phyloP scores from a whole-genome alignment of 345 rosid genomes.

The Lagerstroemia speciosa region DNA sequence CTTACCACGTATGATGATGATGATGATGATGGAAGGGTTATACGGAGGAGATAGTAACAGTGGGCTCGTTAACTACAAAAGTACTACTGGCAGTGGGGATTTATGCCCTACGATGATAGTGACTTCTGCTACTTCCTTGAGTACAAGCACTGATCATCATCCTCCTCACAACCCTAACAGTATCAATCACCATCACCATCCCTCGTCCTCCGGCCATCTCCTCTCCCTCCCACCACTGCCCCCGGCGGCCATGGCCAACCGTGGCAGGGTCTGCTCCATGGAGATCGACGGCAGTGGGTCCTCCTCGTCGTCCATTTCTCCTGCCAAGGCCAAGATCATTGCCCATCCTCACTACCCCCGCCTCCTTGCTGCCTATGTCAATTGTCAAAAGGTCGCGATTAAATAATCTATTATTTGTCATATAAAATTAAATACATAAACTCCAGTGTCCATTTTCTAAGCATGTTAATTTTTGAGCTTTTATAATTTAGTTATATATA shows the following conservation, averaged over 20 bases:
- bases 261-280: slow-evolving; percentile 44
- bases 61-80: too few relatives aligned
- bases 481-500: too few relatives aligned
- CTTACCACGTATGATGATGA: too few relatives aligned
- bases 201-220: slow-evolving; percentile 18
- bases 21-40: slow-evolving; percentile 38
- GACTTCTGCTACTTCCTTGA: slow-evolving; percentile 24
- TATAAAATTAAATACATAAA: too few relatives aligned
- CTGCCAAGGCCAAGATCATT: slow-evolving; percentile 87
- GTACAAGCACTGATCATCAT: slow-evolving; percentile 24
- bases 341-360: slow-evolving; percentile 95
- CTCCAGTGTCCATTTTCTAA: too few relatives aligned
- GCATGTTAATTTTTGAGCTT: not conserved
- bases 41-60: slow-evolving; percentile 50
- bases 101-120: slow-evolving; percentile 57
- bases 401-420: not conserved
- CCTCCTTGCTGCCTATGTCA: slow-evolving; percentile 82
- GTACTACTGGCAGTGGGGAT: slow-evolving; percentile 17
- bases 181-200: slow-evolving; percentile 23
- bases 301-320: slow-evolving; percentile 31
- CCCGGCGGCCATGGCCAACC: slow-evolving; percentile 4
- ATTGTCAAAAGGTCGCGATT: slow-evolving; percentile 75
- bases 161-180: slow-evolving; percentile 24
- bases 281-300: slow-evolving; percentile 29
- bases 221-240: slow-evolving; percentile 6